A percentile compares a stretch with the other conserved stretches of the same genome.
Conservation (phyloP, 768 basidiomycete species). For the Cantharellus cinnabarinus region DNA sequence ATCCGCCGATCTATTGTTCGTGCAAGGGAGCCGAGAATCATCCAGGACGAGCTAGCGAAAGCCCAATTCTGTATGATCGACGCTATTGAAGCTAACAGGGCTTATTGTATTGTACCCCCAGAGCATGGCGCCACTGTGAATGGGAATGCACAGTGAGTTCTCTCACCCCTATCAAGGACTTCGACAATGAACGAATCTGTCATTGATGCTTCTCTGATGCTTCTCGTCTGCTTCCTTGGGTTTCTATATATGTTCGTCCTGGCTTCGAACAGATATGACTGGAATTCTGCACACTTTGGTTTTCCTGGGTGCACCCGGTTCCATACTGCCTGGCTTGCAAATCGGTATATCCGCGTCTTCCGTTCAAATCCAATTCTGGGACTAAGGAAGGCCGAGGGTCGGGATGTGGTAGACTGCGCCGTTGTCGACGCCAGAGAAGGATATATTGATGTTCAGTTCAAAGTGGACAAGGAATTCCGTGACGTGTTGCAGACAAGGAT, state of each 20-base stretch:
- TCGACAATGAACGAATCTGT: too few relatives aligned
- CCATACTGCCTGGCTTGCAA: conserved; percentile 1
- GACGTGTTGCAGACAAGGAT: background rate
- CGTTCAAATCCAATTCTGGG: background rate
- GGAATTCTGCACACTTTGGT: conserved; percentile 9
- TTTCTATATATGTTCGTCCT: background rate
- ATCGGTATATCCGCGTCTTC: background rate
- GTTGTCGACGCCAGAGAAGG: background rate
- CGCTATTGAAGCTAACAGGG: conserved; percentile 1
- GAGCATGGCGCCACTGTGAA: conserved; percentile 3
- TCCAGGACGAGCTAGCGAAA: background rate
- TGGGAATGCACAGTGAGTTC: conserved; percentile 4
- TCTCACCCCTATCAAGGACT: background rate
- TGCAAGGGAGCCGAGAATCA: conserved; percentile 6
- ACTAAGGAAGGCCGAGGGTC: background rate
- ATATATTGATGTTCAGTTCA: background rate
- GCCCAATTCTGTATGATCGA: conserved; percentile 1
- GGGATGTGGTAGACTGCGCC: background rate
- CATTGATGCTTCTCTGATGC: too few relatives aligned
- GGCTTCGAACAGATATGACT: conserved; percentile 3
- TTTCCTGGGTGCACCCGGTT: conserved; percentile 5
- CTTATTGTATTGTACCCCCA: background rate
- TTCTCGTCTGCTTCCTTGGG: too few relatives aligned
- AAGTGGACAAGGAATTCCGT: background rate
- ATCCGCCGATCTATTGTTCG: conserved; percentile 4